A percentile compares a stretch with the other conserved stretches of the same genome.
These are phyloP conservation scores for Mycena galericulata DNA, from an alignment of 768 basidiomycete species.

Conservation along the genomic window DNA sequence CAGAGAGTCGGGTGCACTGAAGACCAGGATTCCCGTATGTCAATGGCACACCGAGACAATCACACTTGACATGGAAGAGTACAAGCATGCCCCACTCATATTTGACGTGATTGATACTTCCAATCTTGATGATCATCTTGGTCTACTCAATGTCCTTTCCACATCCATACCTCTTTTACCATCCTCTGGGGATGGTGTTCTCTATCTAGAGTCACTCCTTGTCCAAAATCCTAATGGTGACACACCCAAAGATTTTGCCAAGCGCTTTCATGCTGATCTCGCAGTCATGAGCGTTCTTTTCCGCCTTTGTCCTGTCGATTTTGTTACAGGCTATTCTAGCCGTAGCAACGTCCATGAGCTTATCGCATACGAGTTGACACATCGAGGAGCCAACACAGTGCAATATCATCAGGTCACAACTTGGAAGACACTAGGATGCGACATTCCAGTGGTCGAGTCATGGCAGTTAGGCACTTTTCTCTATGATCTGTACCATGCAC, in stretches of 20 bases:
- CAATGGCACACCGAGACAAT: conserved; percentile 45
- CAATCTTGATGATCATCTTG: conserved; percentile 60
- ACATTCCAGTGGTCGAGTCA: conserved; percentile 34
- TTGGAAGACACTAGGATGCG: conserved; percentile 17
- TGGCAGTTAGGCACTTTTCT: conserved; percentile 49
- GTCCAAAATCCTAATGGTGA: conserved; percentile 39
- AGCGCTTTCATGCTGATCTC: conserved; percentile 52
- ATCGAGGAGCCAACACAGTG: background rate
- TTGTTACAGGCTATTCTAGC: conserved; percentile 53
- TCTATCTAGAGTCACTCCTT: conserved; percentile 59
- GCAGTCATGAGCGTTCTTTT: conserved; percentile 55
- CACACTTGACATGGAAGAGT: conserved; percentile 29
- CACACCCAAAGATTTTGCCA: conserved; percentile 43
- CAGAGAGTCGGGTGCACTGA: conserved; percentile 28
- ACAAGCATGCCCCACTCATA: conserved; percentile 41
- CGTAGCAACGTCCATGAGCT: conserved; percentile 56
- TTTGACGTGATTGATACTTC: conserved; percentile 65
- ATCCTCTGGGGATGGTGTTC: conserved; percentile 29
- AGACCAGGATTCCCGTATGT: conserved; percentile 46
- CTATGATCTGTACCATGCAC: conserved; percentile 50
- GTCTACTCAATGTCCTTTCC: conserved; percentile 58
- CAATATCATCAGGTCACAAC: conserved; percentile 26
- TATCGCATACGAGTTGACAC: conserved; percentile 24
- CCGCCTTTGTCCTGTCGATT: conserved; percentile 54
- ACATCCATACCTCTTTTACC: conserved; percentile 51